Base-by-base conservation (phyloP, 306 rosid species). In the Datisca glomerata region DNA sequence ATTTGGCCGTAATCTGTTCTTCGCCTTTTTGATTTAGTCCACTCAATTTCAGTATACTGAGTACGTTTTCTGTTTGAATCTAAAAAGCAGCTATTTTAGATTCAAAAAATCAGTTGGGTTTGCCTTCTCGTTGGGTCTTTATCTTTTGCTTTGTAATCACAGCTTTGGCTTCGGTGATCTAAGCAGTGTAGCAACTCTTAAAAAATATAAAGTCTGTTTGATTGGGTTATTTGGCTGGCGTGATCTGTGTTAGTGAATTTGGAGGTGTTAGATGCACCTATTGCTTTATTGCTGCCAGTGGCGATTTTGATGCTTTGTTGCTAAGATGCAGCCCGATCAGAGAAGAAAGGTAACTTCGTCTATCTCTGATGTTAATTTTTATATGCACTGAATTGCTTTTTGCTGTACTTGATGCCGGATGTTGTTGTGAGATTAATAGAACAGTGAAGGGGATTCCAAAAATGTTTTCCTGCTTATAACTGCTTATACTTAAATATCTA, bases 301-400 rank as follows among this genome's bases (percentile, higher is more conserved):
- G 50, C 67, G 60, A 51, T n/a, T n/a, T n/a, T n/a, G n/a, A 76
- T 77, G 84, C 71, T 75, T 49, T 41, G 54, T 53, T 66, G 55
- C 48, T 44, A 60, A 60, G 77, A 84, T 80, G 98, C 79, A 63
- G 69, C 69, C 74, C 51, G 98, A 84, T 72, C 95, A 78, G 36
- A 78, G 85, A 49, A 91, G 77, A 78, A 91, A 91, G 98, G 98
- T 76, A 69, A 61, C 59, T 48, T 68, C 43, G 46, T 22, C 50
- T 25, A n/a, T n/a, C n/a, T n/a, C n/a, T n/a, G n/a, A n/a, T n/a
- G n/a, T n/a, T n/a, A n/a, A n/a, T n/a, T n/a, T n/a, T n/a, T n/a
- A n/a, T n/a, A n/a, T n/a, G n/a, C n/a, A n/a, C n/a, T n/a, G n/a
- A n/a, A n/a, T n/a, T n/a, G n/a, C n/a, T n/a, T n/a, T n/a, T n/a